Base-by-base conservation (phyloP, 768 basidiomycete species). In the Antrodiella citrinella region DNA sequence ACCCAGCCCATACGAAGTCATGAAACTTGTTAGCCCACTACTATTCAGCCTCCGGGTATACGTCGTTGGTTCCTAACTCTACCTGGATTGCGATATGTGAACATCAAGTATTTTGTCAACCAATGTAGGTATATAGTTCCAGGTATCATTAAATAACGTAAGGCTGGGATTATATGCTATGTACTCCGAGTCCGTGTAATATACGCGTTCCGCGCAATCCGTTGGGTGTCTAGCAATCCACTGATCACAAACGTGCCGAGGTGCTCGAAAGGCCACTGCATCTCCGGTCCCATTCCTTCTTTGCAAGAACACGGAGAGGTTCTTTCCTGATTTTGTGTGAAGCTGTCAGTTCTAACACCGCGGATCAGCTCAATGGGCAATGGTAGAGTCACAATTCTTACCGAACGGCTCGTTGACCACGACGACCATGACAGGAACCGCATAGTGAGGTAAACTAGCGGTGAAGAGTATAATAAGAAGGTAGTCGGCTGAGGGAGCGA, bases 341-440 rank as follows among this genome's bases (percentile, higher is more conserved):
- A n/a, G 78, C 75, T 4, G 76, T 81, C 49, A 72, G 71, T 50
- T 69, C 78, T 78, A 43, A 3, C 3, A 3, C 26, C 26, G 3
- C 3, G 44, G 20, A 19, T 43, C n/a, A 18, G 30, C n/a, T 5
- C 23, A 22, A 30, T 20, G 4, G 48, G 18, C 12, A 5, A 21
- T 12, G 12, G n/a, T 10, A 46, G 22, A 4, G 4, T 3, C 9
- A 3, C 18, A 20, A 43, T 1, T 60, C 72, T 60, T 57, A 78
- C 76, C 71, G 47, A 81, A 72, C 4, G 72, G 69, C 25, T 72
- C 62, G 45, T 72, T 63, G 20, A 64, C 59, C 22, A 80, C 61
- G 21, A 79, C 55, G 51, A 82, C 69, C 76, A 82, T 78, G 23
- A 75, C 77, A 48, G 80, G 80, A n/a, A 80, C 72, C 20, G 79